Base-by-base conservation (phyloP, 768 basidiomycete genomes). In the Russula sp. region DNA sequence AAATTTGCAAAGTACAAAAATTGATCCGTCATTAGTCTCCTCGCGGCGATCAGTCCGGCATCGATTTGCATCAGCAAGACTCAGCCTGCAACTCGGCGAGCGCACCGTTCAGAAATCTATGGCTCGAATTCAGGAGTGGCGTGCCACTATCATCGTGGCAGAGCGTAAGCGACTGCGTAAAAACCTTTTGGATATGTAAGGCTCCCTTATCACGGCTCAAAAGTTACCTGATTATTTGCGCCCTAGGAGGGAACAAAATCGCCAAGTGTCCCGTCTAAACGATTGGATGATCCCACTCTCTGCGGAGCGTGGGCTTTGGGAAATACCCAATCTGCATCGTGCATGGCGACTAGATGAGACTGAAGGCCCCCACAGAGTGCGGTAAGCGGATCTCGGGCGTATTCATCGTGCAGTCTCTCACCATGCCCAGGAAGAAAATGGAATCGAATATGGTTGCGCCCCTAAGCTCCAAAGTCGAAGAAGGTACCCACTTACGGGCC, bases 311-410 rank as follows among this genome's bases (percentile, higher is more conserved):
- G 93, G 93, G 0, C 69, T 96, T 13, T 96, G 94, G 93, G 83
- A 86, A 2, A 78, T 81, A 47, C 72, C 78, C 16, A 76, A 76
- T 43, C 74, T 69, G 2, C 74, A 75, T 25, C 74, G 74, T 7
- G 67, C 80, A 11, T 96, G 94, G 94, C 76, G 86, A 36, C 73
- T 96, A 48, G 94, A 96, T 64, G 93, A 95, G 68, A 94, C 93
- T 2, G 94, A 97, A 69, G 94, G 93, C 1, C 93, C 93, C 1
- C 81, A 90, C 67, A 83, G 93, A 50, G 88, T 90, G 56, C 78
- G 93, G 93, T 92, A 67, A 34, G 79, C 65, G 9, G 25, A 25
- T 22, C 39, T 32, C 9, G 11, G 11, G 18, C 3, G 18, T 13
- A 29, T 25, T 25, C 3, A 22, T 49, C 7, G 22, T 45, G 34